Evolutionary conservation across 2,329 filamentous ascomycete species (phyloP).

Genomic region (Ilyonectria mors-panacis): DNA sequence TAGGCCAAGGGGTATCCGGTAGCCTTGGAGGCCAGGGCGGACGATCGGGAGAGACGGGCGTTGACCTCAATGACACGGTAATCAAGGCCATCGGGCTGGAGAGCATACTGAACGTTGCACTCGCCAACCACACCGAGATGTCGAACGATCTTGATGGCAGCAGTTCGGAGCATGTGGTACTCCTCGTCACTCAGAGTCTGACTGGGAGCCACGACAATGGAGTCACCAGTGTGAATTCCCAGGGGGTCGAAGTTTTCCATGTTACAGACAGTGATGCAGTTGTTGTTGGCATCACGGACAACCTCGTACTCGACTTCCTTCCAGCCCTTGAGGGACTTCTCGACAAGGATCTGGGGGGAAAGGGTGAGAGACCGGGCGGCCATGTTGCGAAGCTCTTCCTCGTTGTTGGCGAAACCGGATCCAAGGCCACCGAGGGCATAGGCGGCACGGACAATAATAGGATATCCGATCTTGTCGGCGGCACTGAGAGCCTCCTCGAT

Average conservation of each 20-base stretch:
- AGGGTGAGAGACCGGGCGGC: conserved; percentile 93
- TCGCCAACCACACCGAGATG: conserved; percentile 98
- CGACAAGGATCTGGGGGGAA: conserved; percentile 95
- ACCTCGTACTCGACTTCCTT: conserved; percentile 99
- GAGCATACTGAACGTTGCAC: conserved; percentile 98
- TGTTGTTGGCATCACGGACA: conserved; percentile 95
- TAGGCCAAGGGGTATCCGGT: conserved; percentile 98
- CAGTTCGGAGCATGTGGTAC: conserved; percentile 98
- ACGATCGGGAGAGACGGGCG: conserved; percentile 96
- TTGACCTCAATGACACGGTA: conserved; percentile 99
- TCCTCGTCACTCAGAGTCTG: conserved; percentile 98
- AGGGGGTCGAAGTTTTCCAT: conserved; percentile 92
- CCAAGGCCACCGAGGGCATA: conserved; percentile 97
- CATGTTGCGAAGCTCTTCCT: conserved; percentile 94
- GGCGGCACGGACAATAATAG: conserved; percentile 97
- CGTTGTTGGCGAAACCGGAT: conserved; percentile 94
- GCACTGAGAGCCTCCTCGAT: conserved; percentile 93
- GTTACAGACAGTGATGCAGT: conserved; percentile 98
- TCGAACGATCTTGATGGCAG: conserved; percentile 97
- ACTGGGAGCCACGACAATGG: conserved; percentile 96
- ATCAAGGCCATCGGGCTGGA: conserved; percentile 96
- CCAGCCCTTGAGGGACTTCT: conserved; percentile 99
- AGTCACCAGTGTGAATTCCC: conserved; percentile 98
- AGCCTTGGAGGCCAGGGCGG: conserved; percentile 96
- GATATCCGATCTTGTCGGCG: conserved; percentile 90